Evolutionary conservation across 2,329 filamentous ascomycete species (phyloP).

Genomic region (Myrmaecium sp.): DNA sequence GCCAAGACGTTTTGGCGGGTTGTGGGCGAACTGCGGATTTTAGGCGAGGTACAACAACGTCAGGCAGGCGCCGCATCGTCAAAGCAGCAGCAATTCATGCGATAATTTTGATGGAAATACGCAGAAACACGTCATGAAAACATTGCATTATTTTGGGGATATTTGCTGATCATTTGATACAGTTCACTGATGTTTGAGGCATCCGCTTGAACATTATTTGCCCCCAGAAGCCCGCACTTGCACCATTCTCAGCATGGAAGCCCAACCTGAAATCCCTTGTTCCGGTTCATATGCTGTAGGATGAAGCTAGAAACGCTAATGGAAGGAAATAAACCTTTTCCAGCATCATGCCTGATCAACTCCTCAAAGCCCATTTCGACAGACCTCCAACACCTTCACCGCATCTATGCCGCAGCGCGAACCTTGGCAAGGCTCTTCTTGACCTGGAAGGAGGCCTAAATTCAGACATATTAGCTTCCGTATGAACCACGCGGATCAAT

Average conservation of each 20-base stretch:
- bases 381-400: slow-evolving; percentile 12
- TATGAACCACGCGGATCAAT: too few species aligned
- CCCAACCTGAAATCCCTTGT: slow-evolving; percentile 19
- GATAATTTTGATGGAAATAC: neutral
- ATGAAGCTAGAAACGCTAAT: slow-evolving; percentile 20
- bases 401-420: slow-evolving; percentile 24
- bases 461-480: too few species aligned
- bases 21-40: slow-evolving; percentile 4
- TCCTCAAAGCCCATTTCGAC: slow-evolving; percentile 5
- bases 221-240: too few species aligned
- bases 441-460: slow-evolving; percentile 79
- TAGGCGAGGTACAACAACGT: too few species aligned
- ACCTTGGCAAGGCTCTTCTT: slow-evolving; percentile 92
- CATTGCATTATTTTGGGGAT: neutral
- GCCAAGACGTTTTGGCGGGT: slow-evolving; percentile 4
- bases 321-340: slow-evolving; percentile 20
- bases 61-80: too few species aligned
- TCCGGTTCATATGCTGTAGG: slow-evolving; percentile 23
- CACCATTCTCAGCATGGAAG: slow-evolving; percentile 21
- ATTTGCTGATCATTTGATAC: slow-evolving; percentile 1
- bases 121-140: neutral
- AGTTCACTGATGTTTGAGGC: too few species aligned
- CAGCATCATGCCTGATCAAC: slow-evolving; percentile 6
- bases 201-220: too few species aligned
- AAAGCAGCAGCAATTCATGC: too few species aligned